Percentiles rank a stretch among this genome's conserved stretches.
phyloP scores from a whole-genome alignment of 768 basidiomycete species.

The Gelatoporia subvermispora region DNA sequence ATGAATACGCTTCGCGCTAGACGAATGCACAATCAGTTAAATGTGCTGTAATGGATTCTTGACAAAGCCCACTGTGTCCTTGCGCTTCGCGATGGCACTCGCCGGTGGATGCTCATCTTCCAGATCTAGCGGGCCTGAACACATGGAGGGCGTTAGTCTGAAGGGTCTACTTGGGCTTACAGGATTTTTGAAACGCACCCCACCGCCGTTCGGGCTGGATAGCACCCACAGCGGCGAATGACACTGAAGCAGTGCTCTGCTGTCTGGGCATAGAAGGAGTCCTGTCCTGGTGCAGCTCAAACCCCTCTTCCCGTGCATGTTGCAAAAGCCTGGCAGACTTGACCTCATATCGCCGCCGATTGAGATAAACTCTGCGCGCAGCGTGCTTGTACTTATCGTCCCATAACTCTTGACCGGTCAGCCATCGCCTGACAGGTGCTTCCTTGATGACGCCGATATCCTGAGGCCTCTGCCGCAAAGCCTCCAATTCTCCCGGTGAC shows the following conservation, averaged over 20 bases:
- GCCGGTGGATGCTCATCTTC: constrained; percentile 67
- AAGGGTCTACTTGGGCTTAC: background rate
- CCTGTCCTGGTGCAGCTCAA: constrained; percentile 24
- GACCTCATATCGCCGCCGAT: constrained; percentile 40
- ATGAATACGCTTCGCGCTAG: constrained; percentile 49
- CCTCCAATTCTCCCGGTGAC: constrained; percentile 44
- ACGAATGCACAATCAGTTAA: background rate
- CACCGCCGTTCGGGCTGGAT: constrained; percentile 19
- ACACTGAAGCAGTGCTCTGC: constrained; percentile 4
- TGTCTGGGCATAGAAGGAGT: constrained; percentile 3
- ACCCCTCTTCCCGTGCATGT: constrained; percentile 43
- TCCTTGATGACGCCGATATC: constrained; percentile 75
- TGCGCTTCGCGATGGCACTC: constrained; percentile 62
- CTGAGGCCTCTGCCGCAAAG: constrained; percentile 45
- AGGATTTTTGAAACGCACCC: constrained; percentile 9
- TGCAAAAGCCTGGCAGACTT: constrained; percentile 40
- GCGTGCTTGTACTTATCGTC: constrained; percentile 44
- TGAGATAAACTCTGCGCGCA: constrained; percentile 38
- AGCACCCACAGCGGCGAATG: constrained; percentile 11
- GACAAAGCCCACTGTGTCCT: constrained; percentile 50
- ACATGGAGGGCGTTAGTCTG: constrained; percentile 30
- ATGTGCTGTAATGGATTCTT: background rate
- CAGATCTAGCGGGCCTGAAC: constrained; percentile 54
- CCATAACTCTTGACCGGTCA: constrained; percentile 56
- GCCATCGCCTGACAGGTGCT: constrained; percentile 62